A percentile compares a stretch with the other conserved stretches of the same genome.
These are phyloP conservation scores for Lenzites betulinus DNA, from an alignment of 768 basidiomycete genomes.

Conservation along the genomic window DNA sequence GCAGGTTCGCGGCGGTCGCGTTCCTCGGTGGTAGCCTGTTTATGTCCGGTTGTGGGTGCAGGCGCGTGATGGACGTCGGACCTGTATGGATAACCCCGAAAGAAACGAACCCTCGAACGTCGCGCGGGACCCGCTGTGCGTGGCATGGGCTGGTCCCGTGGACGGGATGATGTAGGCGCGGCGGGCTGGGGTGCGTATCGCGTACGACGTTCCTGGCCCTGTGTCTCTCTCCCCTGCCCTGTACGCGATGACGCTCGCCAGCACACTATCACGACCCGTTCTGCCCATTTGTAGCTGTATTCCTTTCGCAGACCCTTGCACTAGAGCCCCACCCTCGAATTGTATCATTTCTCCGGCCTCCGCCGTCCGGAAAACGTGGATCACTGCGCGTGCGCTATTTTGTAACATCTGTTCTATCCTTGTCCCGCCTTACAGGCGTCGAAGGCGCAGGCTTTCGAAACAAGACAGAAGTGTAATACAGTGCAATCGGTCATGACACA, in stretches of 20 bases:
- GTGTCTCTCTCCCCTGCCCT: neutral
- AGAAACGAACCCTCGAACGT: conserved; percentile 11
- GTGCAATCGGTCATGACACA: neutral
- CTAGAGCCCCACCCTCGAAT: conserved; percentile 15
- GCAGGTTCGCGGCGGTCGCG: neutral
- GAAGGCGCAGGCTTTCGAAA: neutral
- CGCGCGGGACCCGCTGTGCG: no score
- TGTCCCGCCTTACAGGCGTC: neutral
- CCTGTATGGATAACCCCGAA: neutral
- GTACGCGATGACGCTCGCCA: neutral
- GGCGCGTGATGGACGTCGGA: neutral
- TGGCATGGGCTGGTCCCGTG: no score
- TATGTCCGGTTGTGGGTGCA: conserved; percentile 20
- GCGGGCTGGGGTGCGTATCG: neutral
- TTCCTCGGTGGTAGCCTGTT: conserved; percentile 17
- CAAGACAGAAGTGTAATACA: neutral
- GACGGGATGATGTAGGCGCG: neutral
- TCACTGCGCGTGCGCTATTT: conserved; percentile 5
- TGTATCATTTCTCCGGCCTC: conserved; percentile 9
- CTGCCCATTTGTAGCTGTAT: conserved; percentile 4
- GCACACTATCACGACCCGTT: conserved; percentile 6
- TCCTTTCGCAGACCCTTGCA: neutral
- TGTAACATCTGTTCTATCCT: conserved; percentile 3
- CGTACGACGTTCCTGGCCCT: conserved; percentile 3
- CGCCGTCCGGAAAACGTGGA: conserved; percentile 15